phyloP scores from a whole-genome alignment of 345 rosid genomes.

The rapeseed (Brassica napus) region DNA sequence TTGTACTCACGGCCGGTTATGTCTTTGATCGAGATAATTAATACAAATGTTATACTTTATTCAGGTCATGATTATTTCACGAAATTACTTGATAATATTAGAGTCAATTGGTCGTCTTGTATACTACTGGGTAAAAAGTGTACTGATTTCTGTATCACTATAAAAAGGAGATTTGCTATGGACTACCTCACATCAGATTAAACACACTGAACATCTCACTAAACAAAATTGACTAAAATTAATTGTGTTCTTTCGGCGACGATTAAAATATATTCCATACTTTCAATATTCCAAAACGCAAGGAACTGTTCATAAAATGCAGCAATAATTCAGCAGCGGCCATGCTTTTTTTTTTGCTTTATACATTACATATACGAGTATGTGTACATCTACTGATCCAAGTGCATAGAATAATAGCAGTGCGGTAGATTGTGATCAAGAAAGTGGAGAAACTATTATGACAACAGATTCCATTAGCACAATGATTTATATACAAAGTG shows the following conservation, averaged over 20 bases:
- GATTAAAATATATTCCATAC: not conserved
- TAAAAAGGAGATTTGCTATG: not conserved
- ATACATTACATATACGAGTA: not conserved
- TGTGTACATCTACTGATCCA: not conserved
- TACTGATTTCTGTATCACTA: not conserved
- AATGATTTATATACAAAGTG: conserved; percentile 37
- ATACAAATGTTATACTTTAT: not conserved
- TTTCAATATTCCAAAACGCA: conserved; percentile 1
- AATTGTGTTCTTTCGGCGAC: not conserved
- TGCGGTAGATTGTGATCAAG: conserved; percentile 24
- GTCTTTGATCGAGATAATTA: not conserved
- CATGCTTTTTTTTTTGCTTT: conserved; percentile 25
- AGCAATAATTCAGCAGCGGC: conserved; percentile 17
- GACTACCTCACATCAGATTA: not conserved
- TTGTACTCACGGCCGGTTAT: not conserved
- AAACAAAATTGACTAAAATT: not conserved
- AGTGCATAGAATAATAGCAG: conserved; percentile 12
- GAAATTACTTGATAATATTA: not conserved
- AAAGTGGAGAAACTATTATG: conserved; percentile 51
- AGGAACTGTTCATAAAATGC: conserved; percentile 13
- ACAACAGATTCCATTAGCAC: conserved; percentile 46
- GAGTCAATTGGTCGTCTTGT: not conserved
- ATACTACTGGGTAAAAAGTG: not conserved
- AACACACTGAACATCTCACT: not conserved
- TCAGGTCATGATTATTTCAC: not conserved